Evolutionary conservation across 495 filamentous ascomycete species (phyloP).

Genomic region (Neurospora pannonica): DNA sequence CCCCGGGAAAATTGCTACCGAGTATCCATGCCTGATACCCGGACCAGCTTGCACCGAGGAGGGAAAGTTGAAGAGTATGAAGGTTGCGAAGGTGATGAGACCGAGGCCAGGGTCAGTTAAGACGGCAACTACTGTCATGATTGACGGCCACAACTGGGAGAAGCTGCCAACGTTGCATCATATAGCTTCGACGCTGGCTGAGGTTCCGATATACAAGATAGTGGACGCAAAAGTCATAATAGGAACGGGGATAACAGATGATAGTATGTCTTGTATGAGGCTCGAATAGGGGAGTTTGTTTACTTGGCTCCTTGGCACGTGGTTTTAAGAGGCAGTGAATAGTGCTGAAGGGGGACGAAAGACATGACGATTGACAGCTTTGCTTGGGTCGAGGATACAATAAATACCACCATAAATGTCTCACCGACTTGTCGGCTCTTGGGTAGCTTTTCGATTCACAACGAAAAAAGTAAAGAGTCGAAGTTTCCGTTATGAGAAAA

Average conservation of each 20-base stretch:
- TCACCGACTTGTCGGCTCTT: not conserved
- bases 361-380: not conserved
- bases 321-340: not conserved
- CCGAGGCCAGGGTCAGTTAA: slow-evolving; percentile 23
- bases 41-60: slow-evolving; percentile 19
- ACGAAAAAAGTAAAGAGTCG: not conserved
- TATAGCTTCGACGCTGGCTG: slow-evolving; percentile 37
- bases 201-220: slow-evolving; percentile 45
- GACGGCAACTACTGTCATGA: slow-evolving; percentile 18
- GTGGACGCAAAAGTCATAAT: slow-evolving; percentile 41
- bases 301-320: not conserved
- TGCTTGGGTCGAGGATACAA: not conserved
- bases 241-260: slow-evolving; percentile 40
- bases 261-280: slow-evolving; percentile 26
- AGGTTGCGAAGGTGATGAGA: slow-evolving; percentile 23
- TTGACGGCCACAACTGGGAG: slow-evolving; percentile 38
- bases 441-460: not conserved
- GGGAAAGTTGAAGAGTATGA: slow-evolving; percentile 21
- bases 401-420: not conserved
- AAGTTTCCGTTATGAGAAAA: not conserved
- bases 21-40: slow-evolving; percentile 37
- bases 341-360: not conserved
- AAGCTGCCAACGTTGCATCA: slow-evolving; percentile 47
- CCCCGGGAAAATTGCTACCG: slow-evolving; percentile 33
- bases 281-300: slow-evolving; percentile 25